Conservation (phyloP, 495 filamentous ascomycete species). For the Podospora tetraspora region DNA sequence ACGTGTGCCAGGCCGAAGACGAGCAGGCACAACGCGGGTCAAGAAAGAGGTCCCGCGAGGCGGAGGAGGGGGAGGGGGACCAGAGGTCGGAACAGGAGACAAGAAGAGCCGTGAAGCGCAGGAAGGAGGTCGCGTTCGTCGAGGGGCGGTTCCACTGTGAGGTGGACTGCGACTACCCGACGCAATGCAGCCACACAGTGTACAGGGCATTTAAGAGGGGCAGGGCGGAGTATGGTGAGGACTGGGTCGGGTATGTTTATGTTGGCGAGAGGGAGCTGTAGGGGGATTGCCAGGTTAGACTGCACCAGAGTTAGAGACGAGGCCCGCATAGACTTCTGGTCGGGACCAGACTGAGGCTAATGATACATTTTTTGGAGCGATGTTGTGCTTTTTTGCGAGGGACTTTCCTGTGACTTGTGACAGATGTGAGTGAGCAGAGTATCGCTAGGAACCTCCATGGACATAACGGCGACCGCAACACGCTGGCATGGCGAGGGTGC, state of each 20-base stretch:
- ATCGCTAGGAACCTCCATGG: too few species aligned
- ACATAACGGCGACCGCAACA: too few species aligned
- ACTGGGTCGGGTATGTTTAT: neutral
- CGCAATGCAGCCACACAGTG: constrained; percentile 34
- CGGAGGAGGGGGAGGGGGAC: neutral
- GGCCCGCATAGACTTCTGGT: neutral
- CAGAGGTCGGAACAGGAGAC: neutral
- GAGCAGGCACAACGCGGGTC: too few species aligned
- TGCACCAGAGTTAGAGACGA: neutral
- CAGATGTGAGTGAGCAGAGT: neutral
- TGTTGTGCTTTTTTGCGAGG: neutral
- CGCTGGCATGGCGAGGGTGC: neutral
- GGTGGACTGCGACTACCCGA: constrained; percentile 41
- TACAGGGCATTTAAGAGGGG: constrained; percentile 12
- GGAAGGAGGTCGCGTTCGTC: constrained; percentile 27
- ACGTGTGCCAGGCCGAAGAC: too few species aligned
- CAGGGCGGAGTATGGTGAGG: neutral
- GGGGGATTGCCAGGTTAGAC: neutral
- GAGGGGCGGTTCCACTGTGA: constrained; percentile 32
- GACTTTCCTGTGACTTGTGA: neutral
- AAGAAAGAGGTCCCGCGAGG: neutral
- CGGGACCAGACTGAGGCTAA: neutral
- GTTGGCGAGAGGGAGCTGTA: neutral
- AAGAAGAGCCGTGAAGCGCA: constrained; percentile 1
- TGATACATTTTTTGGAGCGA: neutral